Evolutionary conservation across 2,329 filamentous ascomycete species (phyloP), one percentile per base, ranked within the genome.

Genomic region (Nothopassalora personata): DNA sequence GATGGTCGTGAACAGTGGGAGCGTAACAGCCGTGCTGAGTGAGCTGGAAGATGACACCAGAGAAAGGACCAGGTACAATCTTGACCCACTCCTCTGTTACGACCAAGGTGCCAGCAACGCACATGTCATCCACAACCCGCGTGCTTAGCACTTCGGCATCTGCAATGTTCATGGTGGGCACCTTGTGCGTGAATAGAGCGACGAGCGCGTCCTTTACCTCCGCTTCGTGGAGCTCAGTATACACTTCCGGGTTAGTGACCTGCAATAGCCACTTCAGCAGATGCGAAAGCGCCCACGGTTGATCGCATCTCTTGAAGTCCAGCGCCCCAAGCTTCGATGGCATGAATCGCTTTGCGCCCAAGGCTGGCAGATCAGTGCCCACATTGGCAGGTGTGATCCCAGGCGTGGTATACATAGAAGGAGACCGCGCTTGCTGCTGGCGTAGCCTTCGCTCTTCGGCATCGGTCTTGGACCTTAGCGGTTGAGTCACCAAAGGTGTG

Each of bases 81-180:
- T 95, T 97, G 65, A 99, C 88, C 94, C 95, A 99, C 76, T 99
- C 95, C 73, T 99, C 94, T 34, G 97, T 93, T 13, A 87, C 86
- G 5, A 95, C 79, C 33, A 99, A 77, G 10, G 91, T 90, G 43
- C 86, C 87, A 8, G 87, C 85, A 27, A 84, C 81, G 64, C 93
- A 83, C 90, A 99, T 94, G 50, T 87, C 84, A 56, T 85, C 80
- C 1, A 96, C 86, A 0, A 96, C 89, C 45, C 85, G 85, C 59
- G 84, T 83, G 62, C 90, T 90, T 54, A 99, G 80, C 0, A 87
- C 88, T 72, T 99, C 94, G 0, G 94, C 94, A 78, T 99, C 95
- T 5, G 93, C 92, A 46, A 94, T 93, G 68, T 99, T 97, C 91
- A 99, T 97, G 0, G 91, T 99, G 0, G 94, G 92, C 0, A 99